Evolutionary conservation across 1,139 yeast genomes (phyloP).

Genomic region (Hemisphaericaspora xylanilytica): DNA sequence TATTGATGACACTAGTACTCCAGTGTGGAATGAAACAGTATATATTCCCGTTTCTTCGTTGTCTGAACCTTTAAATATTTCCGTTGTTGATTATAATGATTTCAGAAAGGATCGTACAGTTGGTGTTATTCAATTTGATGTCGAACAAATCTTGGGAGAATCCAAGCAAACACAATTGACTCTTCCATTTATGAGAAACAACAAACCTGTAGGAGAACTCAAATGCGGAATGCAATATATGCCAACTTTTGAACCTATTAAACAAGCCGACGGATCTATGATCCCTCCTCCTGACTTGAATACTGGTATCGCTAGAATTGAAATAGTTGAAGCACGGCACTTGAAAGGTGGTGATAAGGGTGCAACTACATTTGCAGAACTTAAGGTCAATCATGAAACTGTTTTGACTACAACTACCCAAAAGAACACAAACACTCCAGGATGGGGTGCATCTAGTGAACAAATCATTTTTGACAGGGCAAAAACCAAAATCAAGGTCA

Average conservation of each 20-base stretch:
- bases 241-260: slow-evolving; percentile 76
- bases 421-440: slow-evolving; percentile 66
- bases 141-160: slow-evolving; percentile 61
- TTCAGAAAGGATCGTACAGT: slow-evolving; percentile 75
- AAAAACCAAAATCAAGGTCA: slow-evolving; percentile 61
- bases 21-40: slow-evolving; percentile 81
- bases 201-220: slow-evolving; percentile 75
- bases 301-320: slow-evolving; percentile 79
- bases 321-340: slow-evolving; percentile 52
- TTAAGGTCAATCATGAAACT: slow-evolving; percentile 60
- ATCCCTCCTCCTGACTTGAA: slow-evolving; percentile 90
- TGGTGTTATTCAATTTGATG: slow-evolving; percentile 75
- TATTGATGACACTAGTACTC: slow-evolving; percentile 62
- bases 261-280: slow-evolving; percentile 78
- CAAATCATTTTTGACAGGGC: slow-evolving; percentile 73
- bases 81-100: slow-evolving; percentile 72
- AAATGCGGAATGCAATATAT: slow-evolving; percentile 68
- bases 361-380: slow-evolving; percentile 67
- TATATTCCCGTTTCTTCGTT: slow-evolving; percentile 70
- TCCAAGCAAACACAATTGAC: slow-evolving; percentile 51
- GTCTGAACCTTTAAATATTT: slow-evolving; percentile 74
- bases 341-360: slow-evolving; percentile 43
- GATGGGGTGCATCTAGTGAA: slow-evolving; percentile 67
- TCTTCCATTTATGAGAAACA: slow-evolving; percentile 69
- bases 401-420: slow-evolving; percentile 55